phyloP scores from a whole-genome alignment of 768 basidiomycete species.

The Tricholoma furcatifolium region DNA sequence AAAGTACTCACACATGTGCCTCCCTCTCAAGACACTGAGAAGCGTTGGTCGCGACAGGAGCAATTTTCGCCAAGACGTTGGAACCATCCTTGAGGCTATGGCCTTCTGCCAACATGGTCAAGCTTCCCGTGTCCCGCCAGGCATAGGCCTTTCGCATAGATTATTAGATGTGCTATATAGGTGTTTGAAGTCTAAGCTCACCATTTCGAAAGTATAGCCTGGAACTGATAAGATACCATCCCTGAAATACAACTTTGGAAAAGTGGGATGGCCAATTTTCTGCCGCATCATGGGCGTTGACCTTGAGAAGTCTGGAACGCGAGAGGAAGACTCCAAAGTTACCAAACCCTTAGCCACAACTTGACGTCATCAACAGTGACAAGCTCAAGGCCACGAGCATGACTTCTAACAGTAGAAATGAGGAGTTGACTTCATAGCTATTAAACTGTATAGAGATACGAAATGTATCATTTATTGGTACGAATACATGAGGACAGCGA shows the following conservation, averaged over 20 bases:
- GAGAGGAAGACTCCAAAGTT: background rate
- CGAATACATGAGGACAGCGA: conserved; percentile 11
- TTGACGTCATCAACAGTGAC: conserved; percentile 5
- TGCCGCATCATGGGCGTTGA: conserved; percentile 37
- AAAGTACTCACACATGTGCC: conserved; percentile 59
- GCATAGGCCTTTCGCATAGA: conserved; percentile 42
- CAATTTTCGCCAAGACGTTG: conserved; percentile 70
- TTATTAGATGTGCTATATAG: background rate
- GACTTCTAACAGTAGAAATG: background rate
- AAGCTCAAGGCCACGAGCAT: background rate
- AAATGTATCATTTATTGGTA: conserved; percentile 18
- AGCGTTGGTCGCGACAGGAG: conserved; percentile 68
- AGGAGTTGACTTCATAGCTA: background rate
- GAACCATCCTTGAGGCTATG: conserved; percentile 69
- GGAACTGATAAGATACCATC: conserved; percentile 63
- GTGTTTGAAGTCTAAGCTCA: conserved; percentile 21
- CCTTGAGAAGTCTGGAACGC: background rate
- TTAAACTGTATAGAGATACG: conserved; percentile 1
- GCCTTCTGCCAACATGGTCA: conserved; percentile 68
- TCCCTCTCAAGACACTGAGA: conserved; percentile 73
- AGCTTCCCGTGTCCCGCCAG: conserved; percentile 75
- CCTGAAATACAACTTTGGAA: conserved; percentile 58
- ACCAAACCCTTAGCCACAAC: too few species aligned
- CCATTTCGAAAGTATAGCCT: conserved; percentile 73
- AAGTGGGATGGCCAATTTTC: conserved; percentile 56